A percentile compares a stretch with the other conserved stretches of the same genome.
These are phyloP conservation scores for Kazachstania psychrophila DNA, from an alignment of 805 yeast genomes.

Conservation along the genomic window DNA sequence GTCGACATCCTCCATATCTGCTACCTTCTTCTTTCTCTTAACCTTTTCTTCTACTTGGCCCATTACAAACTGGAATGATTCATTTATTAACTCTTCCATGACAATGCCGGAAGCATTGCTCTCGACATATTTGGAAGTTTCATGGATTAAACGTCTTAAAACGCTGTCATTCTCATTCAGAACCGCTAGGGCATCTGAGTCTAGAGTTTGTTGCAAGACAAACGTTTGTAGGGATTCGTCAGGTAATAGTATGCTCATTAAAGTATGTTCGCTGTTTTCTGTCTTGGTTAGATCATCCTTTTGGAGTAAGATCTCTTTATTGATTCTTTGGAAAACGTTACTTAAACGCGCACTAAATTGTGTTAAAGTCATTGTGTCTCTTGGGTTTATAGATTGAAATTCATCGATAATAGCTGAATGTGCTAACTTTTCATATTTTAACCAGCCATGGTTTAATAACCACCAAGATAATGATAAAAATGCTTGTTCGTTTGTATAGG, in stretches of 20 bases:
- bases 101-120: conserved; percentile 22
- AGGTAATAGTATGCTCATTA: conserved; percentile 38
- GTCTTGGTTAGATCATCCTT: conserved; percentile 21
- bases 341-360: conserved; percentile 45
- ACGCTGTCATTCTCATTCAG: conserved; percentile 24
- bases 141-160: conserved; percentile 34
- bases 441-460: conserved; percentile 83
- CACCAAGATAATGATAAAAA: conserved; percentile 89
- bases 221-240: conserved; percentile 38
- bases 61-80: conserved; percentile 25
- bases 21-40: conserved; percentile 8
- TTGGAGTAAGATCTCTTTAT: conserved; percentile 18
- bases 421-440: conserved; percentile 42
- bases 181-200: conserved; percentile 31
- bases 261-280: conserved; percentile 8
- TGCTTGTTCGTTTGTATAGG: conserved; percentile 61
- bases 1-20: conserved; percentile 2
- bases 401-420: conserved; percentile 48
- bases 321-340: conserved; percentile 26
- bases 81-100: conserved; percentile 23
- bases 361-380: conserved; percentile 55
- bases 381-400: conserved; percentile 58
- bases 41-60: conserved; percentile 15
- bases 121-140: conserved; percentile 37
- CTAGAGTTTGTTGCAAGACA: conserved; percentile 46